Base-by-base conservation (phyloP, 352 stramenopile genomes). In the Phytophthora boehmeriae region DNA sequence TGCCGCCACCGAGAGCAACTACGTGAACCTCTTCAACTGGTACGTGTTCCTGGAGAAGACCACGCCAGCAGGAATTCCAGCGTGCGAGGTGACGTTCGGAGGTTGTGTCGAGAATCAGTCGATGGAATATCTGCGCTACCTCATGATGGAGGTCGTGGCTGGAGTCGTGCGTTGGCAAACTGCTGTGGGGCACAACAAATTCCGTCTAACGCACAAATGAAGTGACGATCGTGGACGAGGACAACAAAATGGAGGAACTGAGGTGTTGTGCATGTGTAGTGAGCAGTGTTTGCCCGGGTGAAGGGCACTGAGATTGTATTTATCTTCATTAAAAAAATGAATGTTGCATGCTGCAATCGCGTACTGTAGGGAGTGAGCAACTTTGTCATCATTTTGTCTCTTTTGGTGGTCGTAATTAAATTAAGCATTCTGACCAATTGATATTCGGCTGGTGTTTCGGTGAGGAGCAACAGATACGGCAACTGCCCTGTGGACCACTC, bases 1-100 rank as follows among this genome's bases (percentile, higher is more conserved):
- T 54, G 66, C 73, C 13, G 59, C 77, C 23, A 60, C 39, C 13
- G 81, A 90, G 52, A 80, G 70, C 42, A 73, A 78, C 58, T 80
- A 83, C 59, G 74, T 87, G 41, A 73, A 73, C 45, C 76, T 89
- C 35, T 85, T 87, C 59, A 88, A 86, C 62, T 91, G 82, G 82
- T 91, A 88, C 66, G 88, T 86, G 66, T 89, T 91, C 53, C 66
- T 89, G 43, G 79, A 91, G 34, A 56, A 63, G 45, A 19, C 43
- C 34, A 68, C 49, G 1, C 35, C 57, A 0, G 8, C 34, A 13
- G 73, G 68, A 5, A 63, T 55, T 13, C 53, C 64, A 2, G 73
- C 64, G 30, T 91, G 79, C 34, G 75, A 91, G 32, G 82, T 91
- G 14, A 88, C 82, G 5, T 88, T 91, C 27, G 82, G 82, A 16